Base-by-base conservation (phyloP, 768 basidiomycete species). In the Termitomyces sp. region DNA sequence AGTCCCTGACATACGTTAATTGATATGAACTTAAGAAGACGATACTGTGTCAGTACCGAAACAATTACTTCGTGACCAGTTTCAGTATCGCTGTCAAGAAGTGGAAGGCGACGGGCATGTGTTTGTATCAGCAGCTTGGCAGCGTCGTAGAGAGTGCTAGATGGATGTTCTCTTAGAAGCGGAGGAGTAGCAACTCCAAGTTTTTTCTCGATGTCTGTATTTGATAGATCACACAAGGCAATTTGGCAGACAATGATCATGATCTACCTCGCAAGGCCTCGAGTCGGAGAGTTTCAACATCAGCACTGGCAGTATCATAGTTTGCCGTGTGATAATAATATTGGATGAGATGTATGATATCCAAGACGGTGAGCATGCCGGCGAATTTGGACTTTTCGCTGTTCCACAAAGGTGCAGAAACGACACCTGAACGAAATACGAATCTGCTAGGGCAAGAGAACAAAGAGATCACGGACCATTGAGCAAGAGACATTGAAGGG, bases 291-390 rank as follows among this genome's bases (percentile, higher is more conserved):
- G 84, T 88, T 68, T 98, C 96, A 3, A 98, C 96, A 64, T 98
- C 94, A 11, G 86, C 82, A 0, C 87, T 83, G 5, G 94, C 95
- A 52, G 83, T 85, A 64, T 94, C 94, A 69, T 85, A 89, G 38
- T 86, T 86, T 33, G 89, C 86, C 2, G 88, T 91, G 47, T 87
- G 85, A 71, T 98, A 97, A 71, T 98, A 99, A 75, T 95, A 97
- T 66, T 99, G 97, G 62, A 99, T 98, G 62, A 99, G 85, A 70
- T 99, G 97, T 56, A 99, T 98, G 70, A 99, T 94, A 71, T 99
- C 97, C 56, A 94, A 83, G n/a, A 98, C 93, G 9, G 97, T 99
- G 67, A 99, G 89, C 96, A 99, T 98, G 58, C 97, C 97, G 9
- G 93, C 92, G 66, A 99, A 99, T 42, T 78, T 84, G 5, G 92